Evolutionary conservation across 805 yeast genomes (phyloP).

Genomic region (Candida nanaspora): DNA sequence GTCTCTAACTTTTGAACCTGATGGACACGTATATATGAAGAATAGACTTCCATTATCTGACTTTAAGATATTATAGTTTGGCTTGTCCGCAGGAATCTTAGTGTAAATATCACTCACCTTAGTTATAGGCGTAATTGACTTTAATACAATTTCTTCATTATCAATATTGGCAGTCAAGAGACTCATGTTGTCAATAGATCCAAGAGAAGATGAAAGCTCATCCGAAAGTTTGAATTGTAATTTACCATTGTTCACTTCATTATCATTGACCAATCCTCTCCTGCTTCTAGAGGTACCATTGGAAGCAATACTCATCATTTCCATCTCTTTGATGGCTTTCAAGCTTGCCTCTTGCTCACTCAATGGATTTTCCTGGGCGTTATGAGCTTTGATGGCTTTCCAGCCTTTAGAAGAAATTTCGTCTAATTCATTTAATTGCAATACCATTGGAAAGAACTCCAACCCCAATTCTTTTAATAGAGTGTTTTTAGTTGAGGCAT

Average conservation of each 20-base stretch:
- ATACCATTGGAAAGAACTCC: conserved; percentile 39
- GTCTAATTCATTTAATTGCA: conserved; percentile 48
- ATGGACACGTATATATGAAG: conserved; percentile 84
- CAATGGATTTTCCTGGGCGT: conserved; percentile 36
- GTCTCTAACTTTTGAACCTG: conserved; percentile 81
- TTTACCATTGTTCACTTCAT: conserved; percentile 3
- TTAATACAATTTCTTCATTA: conserved; percentile 9
- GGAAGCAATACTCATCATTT: conserved; percentile 26
- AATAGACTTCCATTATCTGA: conserved; percentile 32
- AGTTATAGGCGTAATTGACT: conserved; percentile 15
- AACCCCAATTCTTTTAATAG: conserved; percentile 67
- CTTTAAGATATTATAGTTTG: conserved; percentile 52
- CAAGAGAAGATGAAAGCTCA: conserved; percentile 4
- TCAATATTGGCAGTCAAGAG: conserved; percentile 9
- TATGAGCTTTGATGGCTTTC: conserved; percentile 30
- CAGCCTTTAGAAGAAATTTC: conserved; percentile 50
- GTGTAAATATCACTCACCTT: conserved; percentile 23
- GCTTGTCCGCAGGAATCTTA: conserved; percentile 33
- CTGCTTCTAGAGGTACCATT: conserved; percentile 19
- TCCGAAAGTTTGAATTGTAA: conserved; percentile 7
- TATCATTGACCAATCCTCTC: conserved; percentile 15
- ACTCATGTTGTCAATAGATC: conserved; percentile 1
- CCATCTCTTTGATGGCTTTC: conserved; percentile 36
- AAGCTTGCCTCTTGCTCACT: conserved; percentile 53
- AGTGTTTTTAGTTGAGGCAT: conserved; percentile 83